Evolutionary conservation across 2,329 filamentous ascomycete species (phyloP).

Genomic region (Microcyclospora pomicola): DNA sequence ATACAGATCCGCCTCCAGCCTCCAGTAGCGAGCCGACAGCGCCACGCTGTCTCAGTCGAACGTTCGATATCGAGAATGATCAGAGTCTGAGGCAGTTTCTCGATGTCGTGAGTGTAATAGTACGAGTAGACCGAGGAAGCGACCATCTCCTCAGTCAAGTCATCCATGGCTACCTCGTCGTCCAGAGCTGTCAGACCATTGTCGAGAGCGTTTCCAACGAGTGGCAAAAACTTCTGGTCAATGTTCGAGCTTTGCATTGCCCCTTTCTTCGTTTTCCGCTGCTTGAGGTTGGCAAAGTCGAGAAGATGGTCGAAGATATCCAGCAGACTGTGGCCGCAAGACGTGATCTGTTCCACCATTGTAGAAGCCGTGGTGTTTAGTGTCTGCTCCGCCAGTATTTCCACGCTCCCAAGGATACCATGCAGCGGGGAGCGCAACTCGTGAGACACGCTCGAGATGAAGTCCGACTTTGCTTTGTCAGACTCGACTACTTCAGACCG

Average conservation of each 20-base stretch:
- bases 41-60: slow-evolving; percentile 22
- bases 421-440: slow-evolving; percentile 28
- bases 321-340: slow-evolving; percentile 36
- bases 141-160: slow-evolving; percentile 39
- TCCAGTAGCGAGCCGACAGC: slow-evolving; percentile 30
- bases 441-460: slow-evolving; percentile 40
- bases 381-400: slow-evolving; percentile 34
- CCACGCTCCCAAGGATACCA: slow-evolving; percentile 35
- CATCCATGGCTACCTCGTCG: slow-evolving; percentile 18
- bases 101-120: slow-evolving; percentile 11
- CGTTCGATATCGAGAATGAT: slow-evolving; percentile 32
- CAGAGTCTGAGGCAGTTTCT: slow-evolving; percentile 28
- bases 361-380: slow-evolving; percentile 27
- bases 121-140: slow-evolving; percentile 35
- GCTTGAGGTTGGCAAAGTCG: slow-evolving; percentile 33
- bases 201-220: not conserved
- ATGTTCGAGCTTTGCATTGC: no score
- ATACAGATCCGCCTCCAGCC: slow-evolving; percentile 34
- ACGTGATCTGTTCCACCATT: slow-evolving; percentile 36
- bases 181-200: not conserved
- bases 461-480: slow-evolving; percentile 38
- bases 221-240: not conserved
- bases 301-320: slow-evolving; percentile 34
- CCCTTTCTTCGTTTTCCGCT: slow-evolving; percentile 1
- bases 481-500: slow-evolving; percentile 26